Base-by-base conservation (phyloP, 1,284 basidiomycete genomes). In the Gomphus sp. region DNA sequence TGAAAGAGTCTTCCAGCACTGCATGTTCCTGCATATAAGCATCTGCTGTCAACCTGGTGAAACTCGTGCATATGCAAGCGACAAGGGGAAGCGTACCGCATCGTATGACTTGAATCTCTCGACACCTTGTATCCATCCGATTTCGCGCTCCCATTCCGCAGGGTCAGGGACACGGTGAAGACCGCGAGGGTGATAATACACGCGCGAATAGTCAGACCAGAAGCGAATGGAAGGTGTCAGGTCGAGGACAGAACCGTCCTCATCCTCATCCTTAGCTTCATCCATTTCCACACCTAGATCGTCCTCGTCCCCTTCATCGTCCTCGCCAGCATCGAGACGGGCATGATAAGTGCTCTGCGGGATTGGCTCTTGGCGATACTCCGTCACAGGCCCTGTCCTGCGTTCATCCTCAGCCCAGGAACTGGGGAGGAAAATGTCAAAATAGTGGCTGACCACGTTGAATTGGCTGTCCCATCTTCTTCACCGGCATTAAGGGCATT, bases 171-270 rank as follows among this genome's bases (percentile, higher is more conserved):
- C 64, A 55, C 75, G 74, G 63, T 89, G 86, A 11, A 87, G 66
- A 11, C 83, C 80, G 61, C 80, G 78, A 18, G 85, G 85, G 62
- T 79, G 73, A 66, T 84, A 85, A 68, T 78, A 84, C 25, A 89
- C 77, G 34, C 85, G 82, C 64, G 75, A 86, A 64, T 82, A 89
- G 70, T 91, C 89, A 3, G 89, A 88, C 89, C 89, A 91, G 66
- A 79, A 89, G 62, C 82, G 76, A 61, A 87, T 71, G 58, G 10
- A 65, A 61, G 9, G 64, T 49, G 2, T 64, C 55, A 31, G 55
- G 52, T 12, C 59, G 49, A 39, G 33, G 28, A 12, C 56, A 47
- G 64, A 58, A 44, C 63, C 61, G 36, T 66, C 66, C n/a, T 63
- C 63, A 34, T 66, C 66, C n/a, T 63, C 63, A 34, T n/a, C n/a